Conservation (phyloP, 192 early-diverging fungal genomes). For the Mortierella alpina region DNA sequence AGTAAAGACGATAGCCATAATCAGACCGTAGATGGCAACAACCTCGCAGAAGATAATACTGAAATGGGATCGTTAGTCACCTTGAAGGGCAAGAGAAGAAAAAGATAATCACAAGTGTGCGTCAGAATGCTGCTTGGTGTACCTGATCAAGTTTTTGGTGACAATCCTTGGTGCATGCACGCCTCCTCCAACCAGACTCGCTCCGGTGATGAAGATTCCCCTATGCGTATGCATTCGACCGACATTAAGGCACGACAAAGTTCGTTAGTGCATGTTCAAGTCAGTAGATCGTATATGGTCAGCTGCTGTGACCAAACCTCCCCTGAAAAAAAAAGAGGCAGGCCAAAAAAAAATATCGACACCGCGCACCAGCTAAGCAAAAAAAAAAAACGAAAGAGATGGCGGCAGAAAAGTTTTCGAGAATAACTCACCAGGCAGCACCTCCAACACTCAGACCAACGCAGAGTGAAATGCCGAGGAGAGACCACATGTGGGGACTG, state of each 20-base stretch:
- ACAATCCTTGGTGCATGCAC: conserved; percentile 92
- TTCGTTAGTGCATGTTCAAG: too few species aligned
- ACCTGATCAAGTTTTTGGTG: conserved; percentile 97
- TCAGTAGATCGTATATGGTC: too few species aligned
- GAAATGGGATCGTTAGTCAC: background rate
- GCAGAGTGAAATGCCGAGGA: conserved; percentile 85
- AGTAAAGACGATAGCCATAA: conserved; percentile 97
- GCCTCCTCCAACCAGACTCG: conserved; percentile 88
- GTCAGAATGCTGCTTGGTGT: background rate
- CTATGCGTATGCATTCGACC: conserved; percentile 45
- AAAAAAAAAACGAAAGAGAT: conserved; percentile 4
- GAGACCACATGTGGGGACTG: conserved; percentile 90
- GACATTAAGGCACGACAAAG: background rate
- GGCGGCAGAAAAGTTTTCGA: conserved; percentile 4
- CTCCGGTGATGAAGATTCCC: conserved; percentile 97
- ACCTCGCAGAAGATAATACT: conserved; percentile 99
- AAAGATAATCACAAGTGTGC: background rate
- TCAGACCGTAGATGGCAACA: conserved; percentile 98
- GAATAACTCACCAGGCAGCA: conserved; percentile 82
- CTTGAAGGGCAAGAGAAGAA: background rate
- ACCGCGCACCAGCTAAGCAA: background rate
- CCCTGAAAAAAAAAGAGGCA: background rate
- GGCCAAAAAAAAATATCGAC: background rate
- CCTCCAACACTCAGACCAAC: conserved; percentile 92
- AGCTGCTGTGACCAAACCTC: too few species aligned